Evolutionary conservation across 1,284 basidiomycete genomes (phyloP).

Genomic region (Puccinia coronata): DNA sequence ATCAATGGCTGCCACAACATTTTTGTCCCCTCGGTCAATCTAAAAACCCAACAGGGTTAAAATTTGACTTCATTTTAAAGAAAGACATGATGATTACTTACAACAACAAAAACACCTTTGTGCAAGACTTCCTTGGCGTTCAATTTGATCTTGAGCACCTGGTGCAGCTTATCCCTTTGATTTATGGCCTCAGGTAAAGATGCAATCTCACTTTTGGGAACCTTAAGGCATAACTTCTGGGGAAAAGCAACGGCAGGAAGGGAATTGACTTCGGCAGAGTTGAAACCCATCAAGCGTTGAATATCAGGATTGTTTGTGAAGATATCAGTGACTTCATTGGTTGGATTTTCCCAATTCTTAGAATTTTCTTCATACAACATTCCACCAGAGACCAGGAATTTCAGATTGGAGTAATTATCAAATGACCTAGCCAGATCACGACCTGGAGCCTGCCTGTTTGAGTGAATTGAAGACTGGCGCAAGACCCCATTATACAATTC

Average conservation of each 20-base stretch:
- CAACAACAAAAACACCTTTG: background rate
- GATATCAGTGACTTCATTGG: background rate
- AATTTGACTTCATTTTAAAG: background rate
- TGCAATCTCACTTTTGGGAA: background rate
- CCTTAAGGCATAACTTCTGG: background rate
- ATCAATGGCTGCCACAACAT: background rate
- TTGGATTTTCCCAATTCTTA: background rate
- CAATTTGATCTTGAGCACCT: background rate
- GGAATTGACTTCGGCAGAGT: background rate
- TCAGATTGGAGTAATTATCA: background rate
- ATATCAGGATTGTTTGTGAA: background rate
- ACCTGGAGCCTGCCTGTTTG: conserved; percentile 8
- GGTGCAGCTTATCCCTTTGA: background rate
- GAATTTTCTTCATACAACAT: background rate
- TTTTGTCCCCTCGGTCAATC: background rate
- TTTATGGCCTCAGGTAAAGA: background rate
- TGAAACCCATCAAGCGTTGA: background rate
- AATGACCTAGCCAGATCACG: background rate
- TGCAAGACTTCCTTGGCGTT: background rate
- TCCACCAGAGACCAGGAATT: background rate
- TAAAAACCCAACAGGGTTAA: background rate
- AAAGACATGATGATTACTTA: background rate
- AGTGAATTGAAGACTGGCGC: conserved; percentile 6
- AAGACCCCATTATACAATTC: conserved; percentile 11
- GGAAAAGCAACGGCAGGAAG: background rate